Base-by-base conservation (phyloP, 805 yeast genomes). In the Sugiyamaella smithiae region DNA sequence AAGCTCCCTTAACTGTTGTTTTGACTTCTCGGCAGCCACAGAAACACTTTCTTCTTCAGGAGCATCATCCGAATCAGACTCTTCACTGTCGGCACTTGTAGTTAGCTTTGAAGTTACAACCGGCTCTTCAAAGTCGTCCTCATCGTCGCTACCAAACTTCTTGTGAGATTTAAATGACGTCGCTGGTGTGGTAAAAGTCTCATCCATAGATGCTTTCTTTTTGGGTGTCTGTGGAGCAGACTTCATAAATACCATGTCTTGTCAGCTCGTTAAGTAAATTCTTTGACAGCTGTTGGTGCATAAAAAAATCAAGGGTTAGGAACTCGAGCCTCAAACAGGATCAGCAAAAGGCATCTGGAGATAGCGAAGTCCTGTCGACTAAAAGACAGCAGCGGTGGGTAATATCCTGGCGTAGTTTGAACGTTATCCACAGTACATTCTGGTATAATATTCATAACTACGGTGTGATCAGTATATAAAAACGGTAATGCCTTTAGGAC, bases 21-120 rank as follows among this genome's bases (percentile, higher is more conserved):
- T 29, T 48, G 29, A 20, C 29, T 37, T 42, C 40, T 45, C 44
- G 11, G 56, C 53, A 1, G 67, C 52, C 6, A 47, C 57, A 17
- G 44, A 35, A 41, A 63, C 52, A 7, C 59, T 50, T 37, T 61
- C 65, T 46, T 66, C 70, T 38, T 66, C 70, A 11, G 70, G 70
- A 2, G 70, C 70, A 40, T 61, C 66, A 50, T 67, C 70, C 36
- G 47, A 43, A 33, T 56, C 64, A 12, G 45, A 43, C 4, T 33
- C 41, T 35, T 28, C 31, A 16, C 14, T 12, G n/a, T 12, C 28
- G 19, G 38, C 24, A n/a, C n/a, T n/a, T n/a, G n/a, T n/a, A n/a
- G n/a, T n/a, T 24, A 12, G 2, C 11, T n/a, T n/a, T n/a, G n/a
- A n/a, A n/a, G 19, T 35, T 17, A 16, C 32, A 8, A 8, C n/a